A percentile compares a stretch with the other conserved stretches of the same genome.
Evolutionary conservation across 768 basidiomycete genomes (phyloP).

Genomic region (Kondoa subrosea): DNA sequence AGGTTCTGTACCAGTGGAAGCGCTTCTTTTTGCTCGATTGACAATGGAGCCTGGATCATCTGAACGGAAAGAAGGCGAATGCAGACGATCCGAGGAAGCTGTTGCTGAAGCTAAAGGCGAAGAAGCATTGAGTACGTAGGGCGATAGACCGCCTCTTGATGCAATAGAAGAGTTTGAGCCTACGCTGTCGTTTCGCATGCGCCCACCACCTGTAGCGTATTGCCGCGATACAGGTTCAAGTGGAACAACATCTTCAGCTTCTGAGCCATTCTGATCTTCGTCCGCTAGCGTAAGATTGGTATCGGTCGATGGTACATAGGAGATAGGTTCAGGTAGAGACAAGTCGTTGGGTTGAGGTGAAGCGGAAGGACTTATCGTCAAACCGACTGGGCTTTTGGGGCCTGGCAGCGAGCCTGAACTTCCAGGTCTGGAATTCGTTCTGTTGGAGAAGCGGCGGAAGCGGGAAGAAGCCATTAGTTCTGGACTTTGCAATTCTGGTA

Average conservation of each 20-base stretch:
- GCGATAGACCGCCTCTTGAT: background rate
- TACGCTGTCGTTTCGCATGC: background rate
- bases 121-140: background rate
- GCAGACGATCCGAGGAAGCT: background rate
- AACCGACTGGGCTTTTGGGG: too few relatives aligned
- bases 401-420: too few relatives aligned
- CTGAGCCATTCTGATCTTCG: background rate
- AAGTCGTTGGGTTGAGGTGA: too few relatives aligned
- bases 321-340: too few relatives aligned
- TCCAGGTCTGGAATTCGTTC: too few relatives aligned
- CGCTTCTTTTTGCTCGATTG: slow-evolving; percentile 2
- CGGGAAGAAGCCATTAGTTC: background rate
- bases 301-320: too few relatives aligned
- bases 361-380: too few relatives aligned
- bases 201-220: background rate
- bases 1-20: slow-evolving; percentile 3
- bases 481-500: background rate
- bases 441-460: background rate
- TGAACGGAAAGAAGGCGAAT: background rate
- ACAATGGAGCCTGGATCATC: background rate
- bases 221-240: background rate
- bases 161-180: background rate
- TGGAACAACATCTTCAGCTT: background rate
- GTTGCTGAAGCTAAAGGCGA: slow-evolving; percentile 2
- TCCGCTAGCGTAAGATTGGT: too few relatives aligned